These are phyloP conservation scores for Dianthus caryophyllus DNA, from an alignment of 148 eudicot genomes.

Conservation along the genomic window DNA sequence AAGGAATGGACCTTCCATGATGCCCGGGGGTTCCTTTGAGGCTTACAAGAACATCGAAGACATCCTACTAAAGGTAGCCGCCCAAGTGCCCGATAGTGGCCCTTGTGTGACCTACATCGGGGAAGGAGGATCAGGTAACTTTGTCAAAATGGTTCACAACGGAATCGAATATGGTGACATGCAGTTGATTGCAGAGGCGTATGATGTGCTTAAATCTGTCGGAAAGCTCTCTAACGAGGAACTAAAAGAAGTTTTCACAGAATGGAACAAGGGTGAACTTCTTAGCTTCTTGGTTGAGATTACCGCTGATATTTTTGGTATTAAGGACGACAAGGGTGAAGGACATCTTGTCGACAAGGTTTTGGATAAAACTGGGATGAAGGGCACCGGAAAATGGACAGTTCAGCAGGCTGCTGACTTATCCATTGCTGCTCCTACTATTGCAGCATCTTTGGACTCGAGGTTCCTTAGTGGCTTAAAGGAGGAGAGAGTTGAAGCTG, in stretches of 20 bases:
- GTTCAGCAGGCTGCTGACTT: conserved; percentile 94
- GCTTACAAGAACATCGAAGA: conserved; percentile 85
- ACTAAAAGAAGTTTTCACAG: conserved; percentile 62
- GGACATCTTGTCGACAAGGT: conserved; percentile 83
- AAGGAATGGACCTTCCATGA: conserved; percentile 78
- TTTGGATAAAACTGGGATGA: conserved; percentile 91
- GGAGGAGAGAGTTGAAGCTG: conserved; percentile 77
- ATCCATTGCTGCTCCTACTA: conserved; percentile 81
- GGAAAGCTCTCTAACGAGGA: conserved; percentile 93
- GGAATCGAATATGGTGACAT: conserved; percentile 92
- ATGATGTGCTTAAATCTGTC: conserved; percentile 74
- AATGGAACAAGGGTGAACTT: conserved; percentile 93
- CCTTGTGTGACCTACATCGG: conserved; percentile 93
- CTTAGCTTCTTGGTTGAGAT: conserved; percentile 81
- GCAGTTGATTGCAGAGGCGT: conserved; percentile 91
- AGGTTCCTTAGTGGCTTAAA: conserved; percentile 82
- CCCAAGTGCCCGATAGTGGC: conserved; percentile 86
- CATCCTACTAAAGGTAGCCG: conserved; percentile 80
- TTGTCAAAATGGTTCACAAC: conserved; percentile 84
- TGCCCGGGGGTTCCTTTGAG: conserved; percentile 88
- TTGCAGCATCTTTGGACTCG: conserved; percentile 81
- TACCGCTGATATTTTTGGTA: conserved; percentile 77
- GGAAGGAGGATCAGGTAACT: conserved; percentile 82
- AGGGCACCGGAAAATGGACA: conserved; percentile 95
- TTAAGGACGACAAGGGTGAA: conserved; percentile 78